These are phyloP conservation scores for Amphichorda felina DNA, from an alignment of 2,329 filamentous ascomycete species.

Conservation along the genomic window DNA sequence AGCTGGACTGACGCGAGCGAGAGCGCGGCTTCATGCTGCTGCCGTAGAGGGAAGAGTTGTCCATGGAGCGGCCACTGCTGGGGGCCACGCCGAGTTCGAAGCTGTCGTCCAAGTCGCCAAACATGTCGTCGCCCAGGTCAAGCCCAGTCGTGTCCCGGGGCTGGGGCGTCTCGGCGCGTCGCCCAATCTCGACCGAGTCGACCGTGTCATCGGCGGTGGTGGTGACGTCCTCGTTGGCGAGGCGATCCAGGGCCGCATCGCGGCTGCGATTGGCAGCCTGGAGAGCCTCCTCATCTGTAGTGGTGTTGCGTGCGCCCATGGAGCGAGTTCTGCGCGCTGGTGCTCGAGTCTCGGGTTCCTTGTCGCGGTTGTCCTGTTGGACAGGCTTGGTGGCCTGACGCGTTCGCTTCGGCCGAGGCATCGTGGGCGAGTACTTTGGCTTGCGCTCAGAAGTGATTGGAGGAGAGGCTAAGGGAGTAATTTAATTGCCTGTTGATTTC, in stretches of 20 bases:
- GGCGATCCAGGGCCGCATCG: constrained; percentile 22
- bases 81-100: constrained; percentile 18
- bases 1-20: constrained; percentile 34
- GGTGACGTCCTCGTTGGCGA: constrained; percentile 21
- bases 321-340: constrained; percentile 12
- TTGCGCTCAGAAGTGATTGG: too few species aligned
- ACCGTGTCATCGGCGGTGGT: constrained; percentile 5
- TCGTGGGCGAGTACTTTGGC: too few species aligned
- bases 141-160: constrained; percentile 32
- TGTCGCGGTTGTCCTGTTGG: neutral
- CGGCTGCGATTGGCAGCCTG: constrained; percentile 14
- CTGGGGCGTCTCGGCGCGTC: constrained; percentile 15
- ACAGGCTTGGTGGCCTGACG: constrained; percentile 3
- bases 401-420: constrained; percentile 5
- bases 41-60: constrained; percentile 29
- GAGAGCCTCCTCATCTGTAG: constrained; percentile 13
- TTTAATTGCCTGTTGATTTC: too few species aligned
- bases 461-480: too few species aligned
- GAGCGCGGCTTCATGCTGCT: constrained; percentile 25
- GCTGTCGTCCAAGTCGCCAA: constrained; percentile 30
- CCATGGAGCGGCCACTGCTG: constrained; percentile 16
- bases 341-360: constrained; percentile 7
- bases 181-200: constrained; percentile 20
- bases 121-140: constrained; percentile 34
- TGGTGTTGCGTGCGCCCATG: constrained; percentile 8